Evolutionary conservation across 75 land plant genomes (phyloP).

Genomic region (Pinus albicaulis): DNA sequence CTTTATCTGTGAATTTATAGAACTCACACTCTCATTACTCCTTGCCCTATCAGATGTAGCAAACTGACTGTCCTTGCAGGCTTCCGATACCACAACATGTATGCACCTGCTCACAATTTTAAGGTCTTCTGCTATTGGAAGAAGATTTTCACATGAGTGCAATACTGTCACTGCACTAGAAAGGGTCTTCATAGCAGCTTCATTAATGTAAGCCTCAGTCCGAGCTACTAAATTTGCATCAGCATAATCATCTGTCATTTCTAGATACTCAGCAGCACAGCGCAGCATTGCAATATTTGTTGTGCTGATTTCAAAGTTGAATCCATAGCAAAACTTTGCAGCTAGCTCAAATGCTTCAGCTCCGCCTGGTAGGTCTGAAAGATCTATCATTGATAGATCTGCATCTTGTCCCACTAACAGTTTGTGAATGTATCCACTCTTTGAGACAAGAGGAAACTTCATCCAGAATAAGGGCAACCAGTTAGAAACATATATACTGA

Average conservation of each 20-base stretch:
- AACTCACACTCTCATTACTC: conserved; percentile 6
- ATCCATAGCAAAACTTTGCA: conserved; percentile 90
- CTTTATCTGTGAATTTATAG: conserved; percentile 19
- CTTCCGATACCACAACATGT: conserved; percentile 65
- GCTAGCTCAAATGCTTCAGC: conserved; percentile 85
- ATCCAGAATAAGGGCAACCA: conserved; percentile 5
- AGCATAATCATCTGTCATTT: conserved; percentile 93
- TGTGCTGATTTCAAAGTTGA: conserved; percentile 80
- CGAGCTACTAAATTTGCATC: conserved; percentile 62
- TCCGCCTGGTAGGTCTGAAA: conserved; percentile 82
- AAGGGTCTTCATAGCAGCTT: conserved; percentile 62
- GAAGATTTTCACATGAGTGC: conserved; percentile 58
- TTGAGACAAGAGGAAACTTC: conserved; percentile 90
- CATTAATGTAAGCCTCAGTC: conserved; percentile 67
- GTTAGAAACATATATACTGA: conserved; percentile 4
- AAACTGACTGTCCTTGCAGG: conserved; percentile 54
- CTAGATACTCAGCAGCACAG: conserved; percentile 83
- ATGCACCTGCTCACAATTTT: conserved; percentile 77
- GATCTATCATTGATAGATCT: conserved; percentile 50
- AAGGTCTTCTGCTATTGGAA: conserved; percentile 76
- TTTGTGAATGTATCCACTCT: conserved; percentile 74
- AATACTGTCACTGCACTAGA: conserved; percentile 60
- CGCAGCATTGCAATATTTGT: conserved; percentile 73
- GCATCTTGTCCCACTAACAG: conserved; percentile 60
- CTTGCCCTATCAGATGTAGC: conserved; percentile 12